These are phyloP conservation scores for Magnolia kwangsiensis DNA, from an alignment of 164 flowering plant species.

Conservation along the genomic window DNA sequence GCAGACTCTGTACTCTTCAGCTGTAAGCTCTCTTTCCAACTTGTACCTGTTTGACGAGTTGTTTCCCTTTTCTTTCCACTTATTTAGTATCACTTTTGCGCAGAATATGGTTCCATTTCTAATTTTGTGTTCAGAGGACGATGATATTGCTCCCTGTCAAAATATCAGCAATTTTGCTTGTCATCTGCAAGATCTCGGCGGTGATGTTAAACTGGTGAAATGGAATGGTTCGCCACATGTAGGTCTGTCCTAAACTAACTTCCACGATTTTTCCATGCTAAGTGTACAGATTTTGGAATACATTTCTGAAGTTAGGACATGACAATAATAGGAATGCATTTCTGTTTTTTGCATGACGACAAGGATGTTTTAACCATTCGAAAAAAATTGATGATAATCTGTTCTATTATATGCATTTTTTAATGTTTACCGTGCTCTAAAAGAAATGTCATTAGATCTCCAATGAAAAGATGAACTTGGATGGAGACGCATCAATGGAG, in stretches of 20 bases:
- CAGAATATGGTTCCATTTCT: slow-evolving; percentile 83
- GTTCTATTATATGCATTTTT: too few relatives aligned
- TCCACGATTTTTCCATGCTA: not conserved
- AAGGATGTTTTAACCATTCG: too few relatives aligned
- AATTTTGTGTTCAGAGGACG: slow-evolving; percentile 78
- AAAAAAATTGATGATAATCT: too few relatives aligned
- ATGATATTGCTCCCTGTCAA: slow-evolving; percentile 82
- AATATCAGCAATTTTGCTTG: slow-evolving; percentile 66
- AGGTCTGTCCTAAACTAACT: slow-evolving; percentile 44
- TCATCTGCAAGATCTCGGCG: slow-evolving; percentile 70
- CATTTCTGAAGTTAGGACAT: too few relatives aligned
- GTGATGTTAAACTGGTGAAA: slow-evolving; percentile 68
- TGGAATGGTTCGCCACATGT: slow-evolving; percentile 73
- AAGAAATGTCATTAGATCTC: too few relatives aligned
- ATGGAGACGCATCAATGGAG: too few relatives aligned
- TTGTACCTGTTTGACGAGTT: slow-evolving; percentile 1
- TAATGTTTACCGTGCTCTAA: too few relatives aligned
- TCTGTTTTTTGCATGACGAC: too few relatives aligned
- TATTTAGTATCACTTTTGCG: slow-evolving; percentile 15
- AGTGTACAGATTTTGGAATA: not conserved
- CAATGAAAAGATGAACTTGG: too few relatives aligned
- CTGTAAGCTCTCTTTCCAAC: slow-evolving; percentile 44
- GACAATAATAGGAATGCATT: too few relatives aligned
- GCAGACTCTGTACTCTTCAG: slow-evolving; percentile 85
- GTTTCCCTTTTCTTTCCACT: slow-evolving; percentile 5